These are phyloP conservation scores for Saccharomycopsis guyanensis DNA, from an alignment of 805 yeast genomes.

Conservation along the genomic window DNA sequence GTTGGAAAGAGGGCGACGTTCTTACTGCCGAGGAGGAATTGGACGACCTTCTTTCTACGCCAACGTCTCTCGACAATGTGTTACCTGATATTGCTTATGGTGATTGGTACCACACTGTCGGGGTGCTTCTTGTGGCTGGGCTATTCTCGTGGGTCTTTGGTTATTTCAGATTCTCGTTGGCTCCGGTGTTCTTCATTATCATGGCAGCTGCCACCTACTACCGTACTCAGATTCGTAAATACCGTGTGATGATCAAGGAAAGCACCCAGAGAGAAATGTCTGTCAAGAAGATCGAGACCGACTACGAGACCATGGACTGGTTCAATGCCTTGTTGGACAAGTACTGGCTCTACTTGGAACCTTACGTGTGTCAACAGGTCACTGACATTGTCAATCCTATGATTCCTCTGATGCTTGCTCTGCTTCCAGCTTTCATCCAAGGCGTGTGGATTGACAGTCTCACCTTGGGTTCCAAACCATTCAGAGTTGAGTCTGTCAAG, in stretches of 20 bases:
- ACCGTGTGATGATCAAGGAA: conserved; percentile 68
- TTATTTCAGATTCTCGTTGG: conserved; percentile 64
- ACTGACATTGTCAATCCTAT: conserved; percentile 81
- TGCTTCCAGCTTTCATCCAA: conserved; percentile 74
- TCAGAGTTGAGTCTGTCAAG: conserved; percentile 83
- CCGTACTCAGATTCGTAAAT: conserved; percentile 75
- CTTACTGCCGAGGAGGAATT: conserved; percentile 62
- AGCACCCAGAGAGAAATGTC: conserved; percentile 82
- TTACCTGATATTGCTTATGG: conserved; percentile 76
- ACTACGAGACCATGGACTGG: conserved; percentile 95
- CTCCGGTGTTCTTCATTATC: conserved; percentile 71
- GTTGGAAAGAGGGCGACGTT: conserved; percentile 66
- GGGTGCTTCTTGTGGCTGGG: conserved; percentile 56
- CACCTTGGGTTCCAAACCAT: conserved; percentile 93
- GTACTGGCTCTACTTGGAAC: conserved; percentile 89
- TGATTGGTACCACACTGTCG: conserved; percentile 95
- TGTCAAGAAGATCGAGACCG: conserved; percentile 72
- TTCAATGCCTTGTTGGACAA: conserved; percentile 79
- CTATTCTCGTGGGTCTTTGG: conserved; percentile 75
- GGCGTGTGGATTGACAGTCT: conserved; percentile 80
- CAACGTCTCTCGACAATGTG: conserved; percentile 68
- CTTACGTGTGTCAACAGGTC: conserved; percentile 77
- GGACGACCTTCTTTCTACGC: conserved; percentile 58
- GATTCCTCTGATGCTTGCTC: conserved; percentile 41
- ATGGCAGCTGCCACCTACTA: conserved; percentile 59